phyloP scores from a whole-genome alignment of 768 basidiomycete species.

The Dioszegia aurantiaca region DNA sequence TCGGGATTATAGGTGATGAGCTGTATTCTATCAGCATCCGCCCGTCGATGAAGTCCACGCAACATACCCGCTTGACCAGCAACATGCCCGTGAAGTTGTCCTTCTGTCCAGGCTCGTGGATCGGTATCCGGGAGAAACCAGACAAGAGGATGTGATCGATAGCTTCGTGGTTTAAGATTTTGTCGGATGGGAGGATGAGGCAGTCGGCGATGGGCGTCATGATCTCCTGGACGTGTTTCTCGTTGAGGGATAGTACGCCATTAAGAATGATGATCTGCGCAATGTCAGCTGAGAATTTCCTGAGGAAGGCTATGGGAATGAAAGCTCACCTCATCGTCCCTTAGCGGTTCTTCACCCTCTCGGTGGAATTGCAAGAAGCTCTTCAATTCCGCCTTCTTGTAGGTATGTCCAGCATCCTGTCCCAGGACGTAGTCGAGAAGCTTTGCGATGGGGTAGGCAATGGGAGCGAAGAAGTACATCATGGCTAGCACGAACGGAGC shows the following conservation, averaged over 20 bases:
- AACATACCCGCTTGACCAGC: conserved; percentile 72
- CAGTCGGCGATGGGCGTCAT: conserved; percentile 75
- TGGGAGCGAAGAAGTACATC: conserved; percentile 72
- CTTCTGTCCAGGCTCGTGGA: conserved; percentile 70
- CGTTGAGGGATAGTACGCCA: conserved; percentile 52
- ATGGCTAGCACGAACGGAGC: conserved; percentile 69
- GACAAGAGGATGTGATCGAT: conserved; percentile 63
- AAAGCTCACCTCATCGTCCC: conserved; percentile 54
- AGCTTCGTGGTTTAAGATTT: conserved; percentile 70
- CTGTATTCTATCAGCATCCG: conserved; percentile 52
- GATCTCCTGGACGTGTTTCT: conserved; percentile 61
- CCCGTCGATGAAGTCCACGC: not conserved
- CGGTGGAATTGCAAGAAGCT: conserved; percentile 55
- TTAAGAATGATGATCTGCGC: conserved; percentile 51
- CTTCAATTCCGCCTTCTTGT: conserved; percentile 54
- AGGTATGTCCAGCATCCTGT: conserved; percentile 60
- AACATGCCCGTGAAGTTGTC: conserved; percentile 75
- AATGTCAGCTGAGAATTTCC: not conserved
- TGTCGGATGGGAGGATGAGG: conserved; percentile 71
- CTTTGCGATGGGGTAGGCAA: conserved; percentile 69
- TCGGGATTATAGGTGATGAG: conserved; percentile 85
- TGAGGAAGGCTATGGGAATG: not conserved
- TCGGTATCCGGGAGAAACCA: conserved; percentile 89
- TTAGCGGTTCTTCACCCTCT: conserved; percentile 53
- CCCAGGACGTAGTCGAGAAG: conserved; percentile 81